A percentile compares a stretch with the other conserved stretches of the same genome.
Evolutionary conservation across 352 stramenopile species (phyloP).

Genomic region (Phytophthora pluvialis): DNA sequence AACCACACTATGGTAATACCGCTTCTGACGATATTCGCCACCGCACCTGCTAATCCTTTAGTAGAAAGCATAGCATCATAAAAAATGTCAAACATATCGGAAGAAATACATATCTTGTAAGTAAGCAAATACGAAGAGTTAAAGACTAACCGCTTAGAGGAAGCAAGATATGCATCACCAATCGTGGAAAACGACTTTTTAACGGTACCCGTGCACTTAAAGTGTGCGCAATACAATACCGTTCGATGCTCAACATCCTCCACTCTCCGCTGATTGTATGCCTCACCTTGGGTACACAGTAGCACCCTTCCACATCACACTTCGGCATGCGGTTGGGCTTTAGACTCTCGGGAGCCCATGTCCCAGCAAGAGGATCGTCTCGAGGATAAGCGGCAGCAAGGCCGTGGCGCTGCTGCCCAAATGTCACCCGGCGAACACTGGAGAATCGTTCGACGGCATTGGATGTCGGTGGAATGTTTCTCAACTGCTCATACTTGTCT

Average conservation of each 20-base stretch:
- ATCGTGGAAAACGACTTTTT: constrained; percentile 3
- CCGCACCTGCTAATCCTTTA: too few relatives aligned
- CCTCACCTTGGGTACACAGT: not conserved
- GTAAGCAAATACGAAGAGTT: constrained; percentile 10
- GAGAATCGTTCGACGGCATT: constrained; percentile 9
- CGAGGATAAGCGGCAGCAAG: not conserved
- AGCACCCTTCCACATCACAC: not conserved
- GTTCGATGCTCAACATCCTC: constrained; percentile 12
- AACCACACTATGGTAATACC: too few relatives aligned
- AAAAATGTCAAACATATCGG: too few relatives aligned
- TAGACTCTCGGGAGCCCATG: not conserved
- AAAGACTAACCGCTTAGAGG: not conserved
- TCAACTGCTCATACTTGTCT: too few relatives aligned
- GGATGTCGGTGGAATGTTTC: not conserved
- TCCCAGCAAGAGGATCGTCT: too few relatives aligned
- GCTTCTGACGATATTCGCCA: too few relatives aligned
- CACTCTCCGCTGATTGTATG: not conserved
- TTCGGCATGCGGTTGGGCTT: not conserved
- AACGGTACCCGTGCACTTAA: not conserved
- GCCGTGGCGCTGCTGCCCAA: constrained; percentile 8
- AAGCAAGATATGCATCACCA: not conserved
- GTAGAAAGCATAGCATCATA: too few relatives aligned
- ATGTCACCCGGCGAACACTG: constrained; percentile 1
- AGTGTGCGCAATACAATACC: constrained; percentile 9
- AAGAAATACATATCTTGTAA: too few relatives aligned